These are phyloP conservation scores for Venturia pyrina DNA, from an alignment of 2,329 filamentous ascomycete species.

Conservation along the genomic window DNA sequence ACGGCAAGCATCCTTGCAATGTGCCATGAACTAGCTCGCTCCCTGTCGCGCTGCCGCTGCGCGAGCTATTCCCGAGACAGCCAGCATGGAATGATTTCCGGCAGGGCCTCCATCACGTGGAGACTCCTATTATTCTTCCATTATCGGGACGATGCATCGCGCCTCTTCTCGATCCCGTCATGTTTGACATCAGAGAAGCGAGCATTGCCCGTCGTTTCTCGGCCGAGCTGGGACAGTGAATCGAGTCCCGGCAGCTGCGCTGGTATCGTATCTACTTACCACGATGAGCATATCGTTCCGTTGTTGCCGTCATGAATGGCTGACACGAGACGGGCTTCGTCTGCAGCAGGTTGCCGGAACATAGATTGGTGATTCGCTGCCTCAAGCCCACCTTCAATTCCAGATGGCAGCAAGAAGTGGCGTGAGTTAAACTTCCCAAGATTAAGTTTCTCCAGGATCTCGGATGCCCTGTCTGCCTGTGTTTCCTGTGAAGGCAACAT, in stretches of 20 bases:
- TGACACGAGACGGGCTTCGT: slow-evolving; percentile 1
- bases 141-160: neutral
- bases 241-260: neutral
- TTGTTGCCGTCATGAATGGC: neutral
- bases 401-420: neutral
- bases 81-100: neutral
- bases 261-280: neutral
- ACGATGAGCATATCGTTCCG: neutral
- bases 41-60: neutral
- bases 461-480: neutral
- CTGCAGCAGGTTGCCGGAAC: no score
- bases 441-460: neutral
- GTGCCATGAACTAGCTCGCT: neutral
- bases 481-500: neutral
- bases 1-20: neutral
- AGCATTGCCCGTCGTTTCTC: neutral
- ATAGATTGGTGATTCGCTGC: no score
- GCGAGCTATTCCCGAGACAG: neutral
- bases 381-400: neutral
- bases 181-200: neutral
- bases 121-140: neutral
- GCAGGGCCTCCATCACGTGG: neutral
- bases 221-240: neutral
- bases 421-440: neutral
- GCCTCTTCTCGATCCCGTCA: neutral